Conservation (phyloP, 139 green algal species). For the Mesostigma viride region DNA sequence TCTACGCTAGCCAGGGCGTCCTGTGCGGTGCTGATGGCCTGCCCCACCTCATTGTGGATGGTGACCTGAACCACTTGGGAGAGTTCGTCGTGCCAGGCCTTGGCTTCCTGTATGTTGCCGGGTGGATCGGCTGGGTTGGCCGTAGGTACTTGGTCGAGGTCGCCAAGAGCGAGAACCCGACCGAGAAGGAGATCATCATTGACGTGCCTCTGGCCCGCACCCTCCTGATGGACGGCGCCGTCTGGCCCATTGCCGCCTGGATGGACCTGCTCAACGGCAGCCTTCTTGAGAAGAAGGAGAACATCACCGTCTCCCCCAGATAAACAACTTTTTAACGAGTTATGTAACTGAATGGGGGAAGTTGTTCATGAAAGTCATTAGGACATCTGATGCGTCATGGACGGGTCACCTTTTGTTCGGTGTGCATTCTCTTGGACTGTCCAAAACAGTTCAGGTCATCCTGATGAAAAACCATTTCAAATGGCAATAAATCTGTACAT, state of each 20-base stretch:
- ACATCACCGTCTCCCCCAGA: conserved; percentile 29
- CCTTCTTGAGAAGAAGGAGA: conserved; percentile 36
- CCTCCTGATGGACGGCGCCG: conserved; percentile 53
- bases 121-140: conserved; percentile 90
- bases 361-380: too few species aligned
- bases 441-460: too few species aligned
- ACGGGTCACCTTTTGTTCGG: too few species aligned
- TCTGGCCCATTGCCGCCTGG: conserved; percentile 66
- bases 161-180: conserved; percentile 51
- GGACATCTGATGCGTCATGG: too few species aligned
- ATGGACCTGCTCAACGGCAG: conserved; percentile 60
- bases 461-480: too few species aligned
- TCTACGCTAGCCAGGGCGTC: conserved; percentile 78
- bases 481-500: too few species aligned
- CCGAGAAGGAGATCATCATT: conserved; percentile 96
- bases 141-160: conserved; percentile 71
- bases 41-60: conserved; percentile 95
- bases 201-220: conserved; percentile 75
- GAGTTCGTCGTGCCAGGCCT: conserved; percentile 69
- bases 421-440: too few species aligned
- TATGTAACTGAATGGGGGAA: too few species aligned
- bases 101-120: conserved; percentile 94
- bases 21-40: conserved; percentile 95
- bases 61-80: conserved; percentile 84
- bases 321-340: too few species aligned